A percentile compares a stretch with the other conserved stretches of the same genome.
These are phyloP conservation scores for Fonsecaea pedrosoi DNA, from an alignment of 2,329 filamentous ascomycete species.

Conservation along the genomic window DNA sequence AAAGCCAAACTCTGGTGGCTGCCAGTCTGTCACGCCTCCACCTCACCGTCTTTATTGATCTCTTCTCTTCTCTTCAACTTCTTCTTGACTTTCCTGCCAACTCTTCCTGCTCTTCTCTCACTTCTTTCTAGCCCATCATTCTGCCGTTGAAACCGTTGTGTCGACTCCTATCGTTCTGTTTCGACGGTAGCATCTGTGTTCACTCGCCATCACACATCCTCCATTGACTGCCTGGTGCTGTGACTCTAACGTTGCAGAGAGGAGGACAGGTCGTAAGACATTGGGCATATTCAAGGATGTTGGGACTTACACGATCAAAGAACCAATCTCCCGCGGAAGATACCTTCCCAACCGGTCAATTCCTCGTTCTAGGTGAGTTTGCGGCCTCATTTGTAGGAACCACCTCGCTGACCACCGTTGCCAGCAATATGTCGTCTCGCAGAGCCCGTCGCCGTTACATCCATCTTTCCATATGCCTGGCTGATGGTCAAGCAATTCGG, in stretches of 20 bases:
- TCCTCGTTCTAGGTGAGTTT: constrained; percentile 79
- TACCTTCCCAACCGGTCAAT: constrained; percentile 80
- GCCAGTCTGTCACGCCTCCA: constrained; percentile 16
- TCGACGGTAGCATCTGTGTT: neutral
- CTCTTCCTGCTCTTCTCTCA: constrained; percentile 2
- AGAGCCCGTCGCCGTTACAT: constrained; percentile 90
- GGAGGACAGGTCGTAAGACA: constrained; percentile 56
- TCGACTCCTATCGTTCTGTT: neutral
- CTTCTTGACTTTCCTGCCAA: neutral
- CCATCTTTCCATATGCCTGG: constrained; percentile 92
- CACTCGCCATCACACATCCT: neutral
- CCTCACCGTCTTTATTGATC: constrained; percentile 16
- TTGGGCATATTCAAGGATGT: constrained; percentile 57
- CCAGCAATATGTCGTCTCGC: constrained; percentile 89
- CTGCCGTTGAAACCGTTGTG: neutral
- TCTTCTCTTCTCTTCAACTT: constrained; percentile 7
- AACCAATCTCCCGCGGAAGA: constrained; percentile 63
- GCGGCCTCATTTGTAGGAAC: neutral
- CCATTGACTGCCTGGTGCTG: constrained; percentile 13
- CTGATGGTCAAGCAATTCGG: constrained; percentile 78
- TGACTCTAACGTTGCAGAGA: constrained; percentile 5
- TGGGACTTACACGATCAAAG: constrained; percentile 67
- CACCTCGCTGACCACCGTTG: constrained; percentile 14
- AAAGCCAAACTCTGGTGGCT: constrained; percentile 1
- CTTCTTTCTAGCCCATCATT: neutral